Base-by-base conservation (phyloP, 768 basidiomycete genomes). In the Amanita phalloides region DNA sequence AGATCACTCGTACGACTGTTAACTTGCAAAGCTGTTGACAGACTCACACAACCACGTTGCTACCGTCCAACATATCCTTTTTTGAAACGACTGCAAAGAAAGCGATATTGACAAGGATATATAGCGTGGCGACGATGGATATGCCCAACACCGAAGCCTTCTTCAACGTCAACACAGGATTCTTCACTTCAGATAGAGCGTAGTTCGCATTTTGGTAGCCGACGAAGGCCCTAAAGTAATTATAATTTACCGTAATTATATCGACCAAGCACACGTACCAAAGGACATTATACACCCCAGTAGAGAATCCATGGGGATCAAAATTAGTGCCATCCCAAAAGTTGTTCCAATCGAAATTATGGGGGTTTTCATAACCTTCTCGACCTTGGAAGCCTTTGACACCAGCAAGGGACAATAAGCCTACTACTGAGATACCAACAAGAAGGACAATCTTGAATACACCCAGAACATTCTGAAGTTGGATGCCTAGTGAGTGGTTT, bases 181-280 rank as follows among this genome's bases (percentile, higher is more conserved):
- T 74, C 21, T 72, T 73, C 5, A 86, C 71, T 59, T 90, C 86
- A 3, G 82, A 84, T 4, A 89, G 68, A 0, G 79, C 82, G 55
- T 85, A 86, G 59, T 88, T 86, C 7, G 84, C 84, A 53, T 83
- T 85, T 2, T 79, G 76, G 60, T 86, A 90, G 0, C 86, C 86
- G 44, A 76, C 72, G 59, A 79, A 85, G 0, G 82, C 81, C 84
- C 84, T 86, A 38, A 44, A 7, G 2, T 37, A 4, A 50, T n/a
- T 4, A 32, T 2, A n/a, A 14, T 28, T 5, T 20, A 20, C 3
- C 6, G 10, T 32, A 32, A 11, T 33, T 4, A 26, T 20, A 2
- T 3, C 14, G 1, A 17, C 25, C 20, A 3, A 44, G 4, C 4
- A 49, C 32, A 51, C 68, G 7, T 49, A 84, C 85, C 86, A 88